Percentiles rank a stretch among this genome's conserved stretches.
phyloP scores from a whole-genome alignment of 2,329 filamentous ascomycete genomes.

The Metarhizium album region DNA sequence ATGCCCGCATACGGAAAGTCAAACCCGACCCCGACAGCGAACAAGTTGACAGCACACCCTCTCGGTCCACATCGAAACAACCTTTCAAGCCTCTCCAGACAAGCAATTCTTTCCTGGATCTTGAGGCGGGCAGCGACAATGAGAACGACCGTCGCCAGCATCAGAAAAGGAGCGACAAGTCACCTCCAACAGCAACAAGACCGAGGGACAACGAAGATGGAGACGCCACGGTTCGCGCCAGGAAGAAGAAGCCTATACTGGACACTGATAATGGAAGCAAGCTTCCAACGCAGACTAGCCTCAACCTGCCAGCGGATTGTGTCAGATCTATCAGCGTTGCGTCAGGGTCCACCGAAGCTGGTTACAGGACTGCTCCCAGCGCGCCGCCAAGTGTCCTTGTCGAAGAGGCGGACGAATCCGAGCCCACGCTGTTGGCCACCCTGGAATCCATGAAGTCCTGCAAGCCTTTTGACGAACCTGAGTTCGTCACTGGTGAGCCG shows the following conservation, averaged over 20 bases:
- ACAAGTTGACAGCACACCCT: slow-evolving; percentile 19
- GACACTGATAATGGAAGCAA: slow-evolving; percentile 14
- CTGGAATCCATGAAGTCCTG: slow-evolving; percentile 20
- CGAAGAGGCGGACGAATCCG: slow-evolving; percentile 27
- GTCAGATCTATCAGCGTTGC: slow-evolving; percentile 22
- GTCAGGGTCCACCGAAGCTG: slow-evolving; percentile 26
- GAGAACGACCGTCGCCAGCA: slow-evolving; percentile 23
- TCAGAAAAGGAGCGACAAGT: slow-evolving; percentile 2
- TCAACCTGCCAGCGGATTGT: slow-evolving; percentile 26
- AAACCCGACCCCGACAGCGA: slow-evolving; percentile 31
- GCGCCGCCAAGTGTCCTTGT: slow-evolving; percentile 33
- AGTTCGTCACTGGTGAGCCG: slow-evolving; percentile 46
- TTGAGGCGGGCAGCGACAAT: slow-evolving; percentile 37
- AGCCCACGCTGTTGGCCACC: slow-evolving; percentile 22
- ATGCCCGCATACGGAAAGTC: slow-evolving; percentile 60
- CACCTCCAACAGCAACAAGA: neutral
- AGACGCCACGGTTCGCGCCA: slow-evolving; percentile 19
- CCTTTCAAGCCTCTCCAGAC: slow-evolving; percentile 18
- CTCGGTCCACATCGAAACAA: slow-evolving; percentile 21
- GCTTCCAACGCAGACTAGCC: slow-evolving; percentile 20
- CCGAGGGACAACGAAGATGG: slow-evolving; percentile 10
- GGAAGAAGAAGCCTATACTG: slow-evolving; percentile 12
- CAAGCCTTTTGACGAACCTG: slow-evolving; percentile 45
- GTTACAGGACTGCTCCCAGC: slow-evolving; percentile 32
- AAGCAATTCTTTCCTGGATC: slow-evolving; percentile 39